Percentiles rank a stretch among this genome's conserved stretches.
Conservation (phyloP, 129 eudicot species). For the Solidago caesia region DNA sequence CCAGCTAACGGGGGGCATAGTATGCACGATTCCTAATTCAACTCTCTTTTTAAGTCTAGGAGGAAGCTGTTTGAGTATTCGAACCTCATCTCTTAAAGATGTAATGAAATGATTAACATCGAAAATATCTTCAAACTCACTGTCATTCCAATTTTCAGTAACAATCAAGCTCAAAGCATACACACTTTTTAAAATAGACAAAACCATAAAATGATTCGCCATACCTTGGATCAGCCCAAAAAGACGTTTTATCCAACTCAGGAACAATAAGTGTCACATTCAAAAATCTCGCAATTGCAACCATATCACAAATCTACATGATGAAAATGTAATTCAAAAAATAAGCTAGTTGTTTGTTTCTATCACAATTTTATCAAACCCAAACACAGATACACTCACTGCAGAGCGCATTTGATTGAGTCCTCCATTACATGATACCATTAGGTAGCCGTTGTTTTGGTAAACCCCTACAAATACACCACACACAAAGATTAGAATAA, state of each 20-base stretch:
- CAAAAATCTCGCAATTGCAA: constrained; percentile 81
- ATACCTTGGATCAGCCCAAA: constrained; percentile 97
- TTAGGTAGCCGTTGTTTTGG: constrained; percentile 84
- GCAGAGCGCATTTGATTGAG: constrained; percentile 97
- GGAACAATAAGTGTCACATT: constrained; percentile 93
- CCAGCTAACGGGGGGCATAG: constrained; percentile 97
- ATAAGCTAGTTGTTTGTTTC: neutral
- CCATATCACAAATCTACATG: constrained; percentile 93
- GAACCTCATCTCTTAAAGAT: constrained; percentile 89
- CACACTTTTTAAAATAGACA: neutral
- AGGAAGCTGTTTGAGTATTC: constrained; percentile 83
- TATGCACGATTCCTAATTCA: constrained; percentile 58
- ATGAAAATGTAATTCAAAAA: constrained; percentile 10
- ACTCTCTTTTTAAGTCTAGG: constrained; percentile 79
- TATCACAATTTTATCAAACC: neutral
- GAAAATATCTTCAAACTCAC: constrained; percentile 91
- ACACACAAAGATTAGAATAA: neutral
- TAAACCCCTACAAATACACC: constrained; percentile 57
- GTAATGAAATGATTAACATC: constrained; percentile 90
- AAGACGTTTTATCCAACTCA: constrained; percentile 91
- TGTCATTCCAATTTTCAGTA: constrained; percentile 27
- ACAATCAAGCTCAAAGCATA: constrained; percentile 13
- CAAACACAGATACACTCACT: constrained; percentile 43
- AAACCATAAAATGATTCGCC: neutral
- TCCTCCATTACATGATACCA: constrained; percentile 99